Conservation (phyloP, 768 basidiomycete genomes). For the Hypsizygus marmoreus region DNA sequence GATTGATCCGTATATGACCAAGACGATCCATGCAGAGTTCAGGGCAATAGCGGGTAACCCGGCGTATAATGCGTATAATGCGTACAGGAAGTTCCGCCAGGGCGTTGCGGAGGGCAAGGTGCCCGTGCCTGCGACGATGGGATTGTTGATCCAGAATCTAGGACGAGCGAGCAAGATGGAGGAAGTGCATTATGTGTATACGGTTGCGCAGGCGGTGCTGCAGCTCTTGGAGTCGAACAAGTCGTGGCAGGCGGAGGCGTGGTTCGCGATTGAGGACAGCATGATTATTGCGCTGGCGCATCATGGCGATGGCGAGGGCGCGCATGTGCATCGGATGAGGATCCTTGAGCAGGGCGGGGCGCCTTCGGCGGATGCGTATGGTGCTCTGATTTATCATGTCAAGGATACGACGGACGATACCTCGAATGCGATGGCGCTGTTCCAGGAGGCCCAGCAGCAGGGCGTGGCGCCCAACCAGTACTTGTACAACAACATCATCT, state of each 20-base stretch:
- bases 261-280: constrained; percentile 81
- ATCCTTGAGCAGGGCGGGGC: constrained; percentile 76
- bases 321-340: constrained; percentile 77
- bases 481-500: constrained; percentile 97
- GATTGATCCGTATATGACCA: constrained; percentile 10
- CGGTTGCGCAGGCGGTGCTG: constrained; percentile 64
- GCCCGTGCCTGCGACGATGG: constrained; percentile 55
- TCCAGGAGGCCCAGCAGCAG: constrained; percentile 70
- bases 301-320: constrained; percentile 74
- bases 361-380: constrained; percentile 90
- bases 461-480: constrained; percentile 81
- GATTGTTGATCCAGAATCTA: constrained; percentile 64
- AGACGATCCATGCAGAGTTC: constrained; percentile 5
- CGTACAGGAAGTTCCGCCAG: constrained; percentile 51
- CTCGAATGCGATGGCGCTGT: constrained; percentile 81
- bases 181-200: constrained; percentile 68
- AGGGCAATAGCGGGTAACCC: neutral
- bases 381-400: constrained; percentile 81
- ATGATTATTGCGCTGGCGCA: constrained; percentile 91
- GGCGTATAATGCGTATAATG: constrained; percentile 30
- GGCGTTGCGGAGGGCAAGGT: constrained; percentile 46
- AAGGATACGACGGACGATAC: constrained; percentile 98
- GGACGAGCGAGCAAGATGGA: constrained; percentile 64
- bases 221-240: constrained; percentile 43
- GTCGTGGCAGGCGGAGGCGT: constrained; percentile 53